phyloP scores from a whole-genome alignment of 2,329 filamentous ascomycete genomes.

The Fusarium duplospermum region DNA sequence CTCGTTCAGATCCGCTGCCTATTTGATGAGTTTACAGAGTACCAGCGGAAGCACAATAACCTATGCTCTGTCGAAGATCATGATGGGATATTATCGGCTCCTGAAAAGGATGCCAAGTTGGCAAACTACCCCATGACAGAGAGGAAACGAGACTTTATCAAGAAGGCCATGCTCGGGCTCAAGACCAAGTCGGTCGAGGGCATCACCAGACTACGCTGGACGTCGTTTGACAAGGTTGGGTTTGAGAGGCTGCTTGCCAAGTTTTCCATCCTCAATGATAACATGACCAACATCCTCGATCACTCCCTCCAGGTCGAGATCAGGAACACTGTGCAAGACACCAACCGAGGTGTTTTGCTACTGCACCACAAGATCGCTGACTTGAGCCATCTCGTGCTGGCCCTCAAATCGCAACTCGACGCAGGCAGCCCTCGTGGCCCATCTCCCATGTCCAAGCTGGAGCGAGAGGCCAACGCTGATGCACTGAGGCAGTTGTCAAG shows the following conservation, averaged over 20 bases:
- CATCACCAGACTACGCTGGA: conserved; percentile 55
- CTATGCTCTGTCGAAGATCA: conserved; percentile 50
- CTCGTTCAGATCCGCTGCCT: conserved; percentile 60
- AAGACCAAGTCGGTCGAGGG: conserved; percentile 52
- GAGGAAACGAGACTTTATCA: conserved; percentile 56
- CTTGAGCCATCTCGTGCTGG: conserved; percentile 58
- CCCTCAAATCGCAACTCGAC: conserved; percentile 58
- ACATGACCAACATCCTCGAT: conserved; percentile 61
- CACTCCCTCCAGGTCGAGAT: conserved; percentile 60
- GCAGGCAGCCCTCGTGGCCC: conserved; percentile 34
- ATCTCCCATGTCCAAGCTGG: conserved; percentile 49
- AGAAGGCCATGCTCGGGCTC: conserved; percentile 55
- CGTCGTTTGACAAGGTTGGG: conserved; percentile 58
- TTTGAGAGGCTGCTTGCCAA: conserved; percentile 58
- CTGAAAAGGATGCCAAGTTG: conserved; percentile 57
- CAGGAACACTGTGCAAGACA: conserved; percentile 60
- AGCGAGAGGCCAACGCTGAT: conserved; percentile 54
- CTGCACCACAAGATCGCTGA: conserved; percentile 60
- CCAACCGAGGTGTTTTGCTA: conserved; percentile 59
- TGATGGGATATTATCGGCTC: conserved; percentile 50
- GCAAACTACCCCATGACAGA: conserved; percentile 59
- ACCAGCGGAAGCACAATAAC: conserved; percentile 54
- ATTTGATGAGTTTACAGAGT: conserved; percentile 59
- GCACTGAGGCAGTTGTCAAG: conserved; percentile 55
- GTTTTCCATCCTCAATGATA: conserved; percentile 60